Conservation (phyloP, 495 filamentous ascomycete genomes). For the Elasticomyces elasticus region DNA sequence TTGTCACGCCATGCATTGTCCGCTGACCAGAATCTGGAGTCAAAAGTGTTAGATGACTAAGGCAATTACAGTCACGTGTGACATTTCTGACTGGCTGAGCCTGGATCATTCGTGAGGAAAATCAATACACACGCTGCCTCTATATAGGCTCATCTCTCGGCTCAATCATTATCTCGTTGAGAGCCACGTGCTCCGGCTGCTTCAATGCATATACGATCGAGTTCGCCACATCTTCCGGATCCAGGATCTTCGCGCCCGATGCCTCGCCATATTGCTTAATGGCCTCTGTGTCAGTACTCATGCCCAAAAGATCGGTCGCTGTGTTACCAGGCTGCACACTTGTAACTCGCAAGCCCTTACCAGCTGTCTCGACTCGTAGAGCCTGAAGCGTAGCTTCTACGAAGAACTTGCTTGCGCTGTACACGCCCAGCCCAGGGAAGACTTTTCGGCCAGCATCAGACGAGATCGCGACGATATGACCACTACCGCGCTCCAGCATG, state of each 20-base stretch:
- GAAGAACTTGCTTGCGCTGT: conserved; percentile 64
- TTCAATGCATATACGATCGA: conserved; percentile 54
- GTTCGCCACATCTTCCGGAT: conserved; percentile 52
- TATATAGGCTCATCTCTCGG: conserved; percentile 61
- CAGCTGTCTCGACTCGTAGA: conserved; percentile 56
- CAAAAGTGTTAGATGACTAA: too few species aligned
- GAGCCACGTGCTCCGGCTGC: conserved; percentile 56
- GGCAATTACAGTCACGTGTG: too few species aligned
- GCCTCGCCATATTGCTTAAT: conserved; percentile 61
- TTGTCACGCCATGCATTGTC: too few species aligned
- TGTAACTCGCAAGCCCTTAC: conserved; percentile 53
- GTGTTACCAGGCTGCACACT: conserved; percentile 59
- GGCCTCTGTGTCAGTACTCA: conserved; percentile 58
- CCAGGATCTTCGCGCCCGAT: conserved; percentile 52
- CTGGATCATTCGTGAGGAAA: too few species aligned
- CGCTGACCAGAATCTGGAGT: too few species aligned
- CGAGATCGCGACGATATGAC: conserved; percentile 60
- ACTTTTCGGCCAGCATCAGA: conserved; percentile 62
- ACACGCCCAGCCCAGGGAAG: conserved; percentile 63
- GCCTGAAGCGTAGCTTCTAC: conserved; percentile 59
- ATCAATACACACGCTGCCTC: too few species aligned
- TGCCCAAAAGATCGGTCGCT: conserved; percentile 50
- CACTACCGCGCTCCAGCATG: conserved; percentile 51
- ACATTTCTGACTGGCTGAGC: too few species aligned
- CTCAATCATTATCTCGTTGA: conserved; percentile 64